Conservation (phyloP, 768 basidiomycete genomes). For the Pluteus cervinus region DNA sequence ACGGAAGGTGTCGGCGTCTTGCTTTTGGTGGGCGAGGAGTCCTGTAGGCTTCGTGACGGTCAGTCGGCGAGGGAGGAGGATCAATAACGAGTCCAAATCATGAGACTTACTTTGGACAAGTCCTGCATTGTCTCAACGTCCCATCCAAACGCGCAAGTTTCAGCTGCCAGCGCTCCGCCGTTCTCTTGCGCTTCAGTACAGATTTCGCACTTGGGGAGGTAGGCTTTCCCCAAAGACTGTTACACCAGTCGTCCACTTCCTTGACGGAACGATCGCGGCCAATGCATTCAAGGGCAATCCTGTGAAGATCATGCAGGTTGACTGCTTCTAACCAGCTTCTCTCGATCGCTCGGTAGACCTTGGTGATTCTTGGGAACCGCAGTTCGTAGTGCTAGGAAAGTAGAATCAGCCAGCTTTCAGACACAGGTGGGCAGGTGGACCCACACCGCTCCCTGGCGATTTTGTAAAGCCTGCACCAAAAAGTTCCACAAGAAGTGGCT, state of each 20-base stretch:
- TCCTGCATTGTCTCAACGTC: no score
- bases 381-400: slow-evolving; percentile 69
- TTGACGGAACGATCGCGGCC: slow-evolving; percentile 48
- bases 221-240: slow-evolving; percentile 29
- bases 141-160: slow-evolving; percentile 25
- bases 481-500: slow-evolving; percentile 66
- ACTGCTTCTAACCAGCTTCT: slow-evolving; percentile 59
- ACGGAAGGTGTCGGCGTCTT: no score
- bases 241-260: slow-evolving; percentile 40
- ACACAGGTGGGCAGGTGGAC: slow-evolving; percentile 10
- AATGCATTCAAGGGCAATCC: slow-evolving; percentile 45
- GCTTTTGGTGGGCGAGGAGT: no score
- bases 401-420: slow-evolving; percentile 3
- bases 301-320: slow-evolving; percentile 43
- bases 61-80: no score
- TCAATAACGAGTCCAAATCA: no score
- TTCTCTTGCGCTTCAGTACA: slow-evolving; percentile 30
- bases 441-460: slow-evolving; percentile 48
- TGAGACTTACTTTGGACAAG: no score
- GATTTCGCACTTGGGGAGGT: slow-evolving; percentile 32
- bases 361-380: slow-evolving; percentile 76
- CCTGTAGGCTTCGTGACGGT: no score
- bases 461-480: slow-evolving; percentile 84
- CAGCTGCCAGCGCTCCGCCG: slow-evolving; percentile 35
- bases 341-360: slow-evolving; percentile 55